Evolutionary conservation across 23 red algal genomes (phyloP), one percentile per base, ranked within the genome.

Genomic region (Chondrus crispus): DNA sequence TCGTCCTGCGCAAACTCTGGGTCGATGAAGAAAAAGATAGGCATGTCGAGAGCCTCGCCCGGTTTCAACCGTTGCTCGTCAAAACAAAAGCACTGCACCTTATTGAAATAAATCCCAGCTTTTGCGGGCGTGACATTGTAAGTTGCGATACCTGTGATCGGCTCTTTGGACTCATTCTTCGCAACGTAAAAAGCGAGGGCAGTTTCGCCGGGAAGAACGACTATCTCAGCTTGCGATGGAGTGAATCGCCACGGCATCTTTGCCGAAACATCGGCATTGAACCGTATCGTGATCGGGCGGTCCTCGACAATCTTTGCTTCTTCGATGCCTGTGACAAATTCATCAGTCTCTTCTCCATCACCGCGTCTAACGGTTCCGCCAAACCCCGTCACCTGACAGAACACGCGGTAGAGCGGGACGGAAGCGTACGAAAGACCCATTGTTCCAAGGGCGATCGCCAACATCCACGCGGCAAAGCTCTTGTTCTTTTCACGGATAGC

Each of bases 71-170:
- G 90, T 62, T 99, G 97, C 69, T 99, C 97, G 64, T 99, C 97
- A 80, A 99, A 99, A 70, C 97, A 99, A 86, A 99, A 99, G 40
- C 97, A 99, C 82, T 99, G 97, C 24, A 99, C 93, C 73, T 99
- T 99, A 86, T 99, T 99, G 66, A 99, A 99, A 60, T 99, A 99
- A 24, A 96, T 82, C 28, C 93, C 97, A 13, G 94, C 97, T 81
- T 99, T 99, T 18, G 93, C 89, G 3, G 97, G 97, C 12, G 89
- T 88, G 22, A 99, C 94, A 81, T 99, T 99, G 87, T 99, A 99
- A 10, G 97, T 99, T 7, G 94, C 94, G 5, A 99, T 95, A 30
- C 97, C 97, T 12, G 84, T 93, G 14, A 99, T 77, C 18, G 91
- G 86, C 51, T 96, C 85, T 35, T 85, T 22, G 18, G 94, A 68